These are phyloP conservation scores for Fusarium luffae DNA, from an alignment of 2,329 filamentous ascomycete genomes.

Conservation along the genomic window DNA sequence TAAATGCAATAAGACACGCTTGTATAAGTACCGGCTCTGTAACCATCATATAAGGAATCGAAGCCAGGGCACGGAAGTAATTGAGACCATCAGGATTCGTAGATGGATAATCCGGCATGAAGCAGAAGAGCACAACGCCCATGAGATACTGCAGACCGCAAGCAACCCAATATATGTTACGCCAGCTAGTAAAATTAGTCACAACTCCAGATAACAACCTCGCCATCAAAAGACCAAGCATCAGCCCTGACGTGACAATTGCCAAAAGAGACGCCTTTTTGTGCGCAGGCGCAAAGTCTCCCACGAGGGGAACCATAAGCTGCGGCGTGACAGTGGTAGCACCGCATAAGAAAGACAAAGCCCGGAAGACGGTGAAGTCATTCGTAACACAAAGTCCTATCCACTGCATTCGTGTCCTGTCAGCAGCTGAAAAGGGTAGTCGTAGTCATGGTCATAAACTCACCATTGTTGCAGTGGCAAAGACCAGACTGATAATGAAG, in stretches of 20 bases:
- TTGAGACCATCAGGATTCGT: slow-evolving; percentile 74
- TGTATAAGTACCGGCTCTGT: slow-evolving; percentile 77
- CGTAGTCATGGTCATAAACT: slow-evolving; percentile 34
- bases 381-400: slow-evolving; percentile 77
- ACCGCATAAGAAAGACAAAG: slow-evolving; percentile 78
- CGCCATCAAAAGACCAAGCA: slow-evolving; percentile 80
- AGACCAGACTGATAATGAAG: slow-evolving; percentile 74
- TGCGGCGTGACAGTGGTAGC: slow-evolving; percentile 84
- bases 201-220: slow-evolving; percentile 80
- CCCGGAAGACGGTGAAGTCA: slow-evolving; percentile 72
- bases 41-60: slow-evolving; percentile 71
- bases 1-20: slow-evolving; percentile 73
- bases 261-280: slow-evolving; percentile 76
- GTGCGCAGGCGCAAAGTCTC: slow-evolving; percentile 77
- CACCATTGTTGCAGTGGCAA: slow-evolving; percentile 75
- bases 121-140: slow-evolving; percentile 72
- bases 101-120: slow-evolving; percentile 84
- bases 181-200: slow-evolving; percentile 78
- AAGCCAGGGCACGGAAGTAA: slow-evolving; percentile 73
- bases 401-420: slow-evolving; percentile 57
- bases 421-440: neutral
- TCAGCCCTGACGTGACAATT: slow-evolving; percentile 78
- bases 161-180: slow-evolving; percentile 82
- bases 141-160: slow-evolving; percentile 77
- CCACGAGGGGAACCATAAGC: slow-evolving; percentile 82